A percentile compares a stretch with the other conserved stretches of the same genome.
These are phyloP conservation scores for Candida labiduridarum DNA, from an alignment of 1,139 yeast species.

Conservation along the genomic window DNA sequence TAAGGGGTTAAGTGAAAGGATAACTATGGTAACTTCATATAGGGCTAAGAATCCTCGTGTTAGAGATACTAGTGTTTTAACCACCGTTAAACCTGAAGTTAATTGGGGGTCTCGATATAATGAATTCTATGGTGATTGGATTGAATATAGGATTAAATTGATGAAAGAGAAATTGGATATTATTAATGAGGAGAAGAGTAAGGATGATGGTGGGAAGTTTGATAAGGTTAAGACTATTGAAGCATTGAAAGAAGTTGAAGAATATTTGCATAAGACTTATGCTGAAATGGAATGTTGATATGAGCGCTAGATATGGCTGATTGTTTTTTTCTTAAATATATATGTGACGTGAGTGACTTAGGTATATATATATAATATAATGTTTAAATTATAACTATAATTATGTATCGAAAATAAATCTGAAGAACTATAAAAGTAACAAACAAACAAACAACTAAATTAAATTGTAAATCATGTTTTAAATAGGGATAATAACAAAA, in stretches of 20 bases:
- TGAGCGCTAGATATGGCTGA: too few relatives aligned
- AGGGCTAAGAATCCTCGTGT: slow-evolving; percentile 32
- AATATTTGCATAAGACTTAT: slow-evolving; percentile 43
- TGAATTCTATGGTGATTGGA: slow-evolving; percentile 42
- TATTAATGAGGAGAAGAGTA: slow-evolving; percentile 27
- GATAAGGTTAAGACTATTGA: slow-evolving; percentile 41
- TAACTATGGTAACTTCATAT: slow-evolving; percentile 51
- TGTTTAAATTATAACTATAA: slow-evolving; percentile 2
- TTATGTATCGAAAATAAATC: slow-evolving; percentile 2
- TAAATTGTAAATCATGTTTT: not conserved
- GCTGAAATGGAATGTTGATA: slow-evolving; percentile 38
- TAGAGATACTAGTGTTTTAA: slow-evolving; percentile 32
- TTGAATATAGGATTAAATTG: slow-evolving; percentile 43
- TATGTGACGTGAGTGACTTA: too few relatives aligned
- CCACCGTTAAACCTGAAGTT: slow-evolving; percentile 43
- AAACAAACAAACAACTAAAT: not conserved
- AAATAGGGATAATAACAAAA: not conserved
- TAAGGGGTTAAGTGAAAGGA: slow-evolving; percentile 52
- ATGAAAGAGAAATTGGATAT: slow-evolving; percentile 36
- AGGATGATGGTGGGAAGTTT: slow-evolving; percentile 27
- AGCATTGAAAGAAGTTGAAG: slow-evolving; percentile 39
- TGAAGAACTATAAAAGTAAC: slow-evolving; percentile 1
- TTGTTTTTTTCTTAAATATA: not conserved
- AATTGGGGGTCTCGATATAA: slow-evolving; percentile 36
- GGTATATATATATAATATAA: not conserved